A percentile compares a stretch with the other conserved stretches of the same genome.
phyloP scores from a whole-genome alignment of 163 green algal genomes.

The Scenedesmus sp. region DNA sequence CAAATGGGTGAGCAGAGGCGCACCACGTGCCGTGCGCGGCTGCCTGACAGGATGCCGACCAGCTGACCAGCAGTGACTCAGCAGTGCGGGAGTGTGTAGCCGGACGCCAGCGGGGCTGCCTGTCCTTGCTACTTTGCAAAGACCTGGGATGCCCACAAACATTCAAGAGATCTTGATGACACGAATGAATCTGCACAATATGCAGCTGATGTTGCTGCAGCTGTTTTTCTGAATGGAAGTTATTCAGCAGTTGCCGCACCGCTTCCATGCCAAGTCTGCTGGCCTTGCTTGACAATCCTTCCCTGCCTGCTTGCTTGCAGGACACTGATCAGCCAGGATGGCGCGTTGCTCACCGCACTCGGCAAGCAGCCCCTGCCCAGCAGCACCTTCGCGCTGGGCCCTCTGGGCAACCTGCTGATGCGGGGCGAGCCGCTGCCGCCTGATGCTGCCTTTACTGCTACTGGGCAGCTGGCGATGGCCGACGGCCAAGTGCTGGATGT shows the following conservation, averaged over 20 bases:
- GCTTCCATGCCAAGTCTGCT: background rate
- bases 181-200: no score
- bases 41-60: no score
- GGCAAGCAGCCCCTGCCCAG: background rate
- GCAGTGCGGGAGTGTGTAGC: no score
- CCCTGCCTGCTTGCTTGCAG: background rate
- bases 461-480: background rate
- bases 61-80: no score
- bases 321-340: background rate
- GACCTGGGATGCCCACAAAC: no score
- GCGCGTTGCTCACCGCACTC: background rate
- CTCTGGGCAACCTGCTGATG: conserved; percentile 27
- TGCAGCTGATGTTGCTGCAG: no score
- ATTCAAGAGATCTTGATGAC: no score
- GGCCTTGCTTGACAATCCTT: background rate
- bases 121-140: no score
- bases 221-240: no score
- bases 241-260: background rate
- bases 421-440: background rate
- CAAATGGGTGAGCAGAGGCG: conserved; percentile 13
- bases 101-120: no score
- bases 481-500: background rate
- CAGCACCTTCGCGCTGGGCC: background rate
- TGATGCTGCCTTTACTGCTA: background rate
- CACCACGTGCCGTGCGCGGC: no score